A percentile compares a stretch with the other conserved stretches of the same genome.
These are phyloP conservation scores for Penicillium silybi DNA, from an alignment of 495 filamentous ascomycete genomes.

Conservation along the genomic window DNA sequence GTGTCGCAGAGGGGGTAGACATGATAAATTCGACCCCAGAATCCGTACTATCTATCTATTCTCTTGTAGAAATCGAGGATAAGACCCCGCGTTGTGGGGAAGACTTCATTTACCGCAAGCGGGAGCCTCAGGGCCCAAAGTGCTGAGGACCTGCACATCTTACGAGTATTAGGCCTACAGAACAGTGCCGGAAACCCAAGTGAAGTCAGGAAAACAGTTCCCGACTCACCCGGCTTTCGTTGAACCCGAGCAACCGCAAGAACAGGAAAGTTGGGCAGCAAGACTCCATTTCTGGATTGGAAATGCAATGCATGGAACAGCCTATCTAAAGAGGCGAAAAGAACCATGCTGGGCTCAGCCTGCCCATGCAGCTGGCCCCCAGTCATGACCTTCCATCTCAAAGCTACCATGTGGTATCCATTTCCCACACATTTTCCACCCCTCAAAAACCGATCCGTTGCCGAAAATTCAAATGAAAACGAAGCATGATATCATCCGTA, in stretches of 20 bases:
- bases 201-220: neutral
- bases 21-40: no score
- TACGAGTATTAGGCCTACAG: neutral
- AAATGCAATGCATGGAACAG: conserved; percentile 31
- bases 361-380: conserved; percentile 11
- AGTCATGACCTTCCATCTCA: conserved; percentile 25
- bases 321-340: conserved; percentile 29
- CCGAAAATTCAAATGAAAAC: conserved; percentile 31
- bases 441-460: conserved; percentile 25
- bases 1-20: no score
- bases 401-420: conserved; percentile 21
- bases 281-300: conserved; percentile 27
- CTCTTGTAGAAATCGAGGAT: no score
- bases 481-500: conserved; percentile 37
- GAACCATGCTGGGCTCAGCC: conserved; percentile 16
- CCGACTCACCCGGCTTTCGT: neutral
- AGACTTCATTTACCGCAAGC: neutral
- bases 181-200: neutral
- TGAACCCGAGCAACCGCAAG: neutral
- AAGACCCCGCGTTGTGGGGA: neutral
- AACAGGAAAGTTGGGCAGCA: neutral
- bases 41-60: no score
- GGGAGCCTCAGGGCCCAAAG: neutral
- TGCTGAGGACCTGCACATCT: neutral
- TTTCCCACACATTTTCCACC: conserved; percentile 18